Conservation (phyloP, 495 filamentous ascomycete species). For the Trichocladium uniseriatum region DNA sequence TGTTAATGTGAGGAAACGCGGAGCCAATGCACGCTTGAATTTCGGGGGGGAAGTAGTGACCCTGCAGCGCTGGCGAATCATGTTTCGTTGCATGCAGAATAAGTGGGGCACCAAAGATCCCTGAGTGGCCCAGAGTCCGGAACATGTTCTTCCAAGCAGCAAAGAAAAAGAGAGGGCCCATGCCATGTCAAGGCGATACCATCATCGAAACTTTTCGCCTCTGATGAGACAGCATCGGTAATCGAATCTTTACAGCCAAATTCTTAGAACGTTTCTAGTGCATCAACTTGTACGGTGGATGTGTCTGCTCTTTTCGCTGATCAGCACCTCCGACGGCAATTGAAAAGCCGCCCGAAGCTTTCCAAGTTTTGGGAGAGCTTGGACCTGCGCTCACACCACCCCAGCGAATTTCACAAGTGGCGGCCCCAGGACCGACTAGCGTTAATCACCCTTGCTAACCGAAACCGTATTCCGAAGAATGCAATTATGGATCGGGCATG, state of each 20-base stretch:
- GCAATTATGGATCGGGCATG: not conserved
- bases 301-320: no score
- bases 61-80: conserved; percentile 17
- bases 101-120: conserved; percentile 18
- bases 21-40: conserved; percentile 21
- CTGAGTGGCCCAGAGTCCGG: conserved; percentile 16
- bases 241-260: no score
- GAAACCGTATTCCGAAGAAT: not conserved
- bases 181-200: not conserved
- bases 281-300: no score
- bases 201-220: not conserved
- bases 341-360: no score
- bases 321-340: no score
- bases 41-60: conserved; percentile 17
- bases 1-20: conserved; percentile 28
- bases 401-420: no score
- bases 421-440: no score
- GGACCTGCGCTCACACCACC: not conserved
- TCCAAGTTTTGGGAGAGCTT: not conserved
- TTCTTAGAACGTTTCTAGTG: no score
- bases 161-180: not conserved
- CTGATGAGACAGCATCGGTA: no score
- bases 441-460: conserved; percentile 6
- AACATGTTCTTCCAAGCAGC: conserved; percentile 1
- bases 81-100: not conserved